Conservation (phyloP, 2,329 filamentous ascomycete genomes). For the Pseudodiploospora longispora region DNA sequence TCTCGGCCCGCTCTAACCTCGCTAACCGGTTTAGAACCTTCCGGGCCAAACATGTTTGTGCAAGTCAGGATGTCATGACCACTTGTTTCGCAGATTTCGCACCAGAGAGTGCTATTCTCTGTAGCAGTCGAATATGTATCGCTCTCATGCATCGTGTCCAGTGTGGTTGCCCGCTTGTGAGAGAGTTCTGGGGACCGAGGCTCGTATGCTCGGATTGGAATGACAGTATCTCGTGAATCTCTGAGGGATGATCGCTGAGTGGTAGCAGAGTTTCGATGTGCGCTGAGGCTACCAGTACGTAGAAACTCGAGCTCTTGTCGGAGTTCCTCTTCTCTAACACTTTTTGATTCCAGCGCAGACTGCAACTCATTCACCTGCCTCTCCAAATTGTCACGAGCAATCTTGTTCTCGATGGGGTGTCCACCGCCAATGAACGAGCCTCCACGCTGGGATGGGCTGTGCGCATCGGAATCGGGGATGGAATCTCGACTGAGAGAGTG, state of each 20-base stretch:
- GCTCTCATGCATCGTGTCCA: slow-evolving; percentile 64
- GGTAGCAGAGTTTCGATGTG: slow-evolving; percentile 28
- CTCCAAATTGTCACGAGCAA: slow-evolving; percentile 58
- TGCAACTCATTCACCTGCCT: slow-evolving; percentile 74
- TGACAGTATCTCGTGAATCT: slow-evolving; percentile 59
- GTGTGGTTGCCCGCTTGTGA: slow-evolving; percentile 44
- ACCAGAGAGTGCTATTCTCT: slow-evolving; percentile 72
- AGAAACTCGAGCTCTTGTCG: slow-evolving; percentile 70
- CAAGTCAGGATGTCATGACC: slow-evolving; percentile 94
- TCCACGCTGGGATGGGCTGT: slow-evolving; percentile 18
- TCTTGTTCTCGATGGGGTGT: slow-evolving; percentile 23
- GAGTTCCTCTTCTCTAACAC: slow-evolving; percentile 69
- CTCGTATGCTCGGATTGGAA: slow-evolving; percentile 45
- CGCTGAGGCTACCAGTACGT: slow-evolving; percentile 32
- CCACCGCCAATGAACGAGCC: slow-evolving; percentile 25
- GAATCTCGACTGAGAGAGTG: slow-evolving; percentile 83
- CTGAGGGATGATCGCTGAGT: slow-evolving; percentile 50
- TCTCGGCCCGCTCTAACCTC: slow-evolving; percentile 27
- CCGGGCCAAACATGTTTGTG: slow-evolving; percentile 72
- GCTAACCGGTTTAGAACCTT: slow-evolving; percentile 25
- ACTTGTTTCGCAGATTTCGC: slow-evolving; percentile 87
- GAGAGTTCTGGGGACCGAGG: slow-evolving; percentile 36
- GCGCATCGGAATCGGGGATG: slow-evolving; percentile 34
- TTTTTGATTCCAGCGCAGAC: slow-evolving; percentile 63
- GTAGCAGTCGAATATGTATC: slow-evolving; percentile 62